Conservation (phyloP, 805 yeast species). For the Saccharomycopsis babjevae region DNA sequence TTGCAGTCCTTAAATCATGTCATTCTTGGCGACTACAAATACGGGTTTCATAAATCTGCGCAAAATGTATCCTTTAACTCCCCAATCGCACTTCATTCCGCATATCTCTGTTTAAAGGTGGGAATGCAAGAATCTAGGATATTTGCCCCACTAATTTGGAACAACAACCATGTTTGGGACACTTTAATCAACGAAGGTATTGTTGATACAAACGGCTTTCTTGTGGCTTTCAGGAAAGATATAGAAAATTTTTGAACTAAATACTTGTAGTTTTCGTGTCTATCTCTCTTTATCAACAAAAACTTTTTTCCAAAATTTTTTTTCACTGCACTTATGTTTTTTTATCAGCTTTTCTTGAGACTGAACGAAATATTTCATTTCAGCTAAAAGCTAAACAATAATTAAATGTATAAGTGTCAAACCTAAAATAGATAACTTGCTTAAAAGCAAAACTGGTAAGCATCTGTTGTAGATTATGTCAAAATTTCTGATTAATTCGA, state of each 20-base stretch:
- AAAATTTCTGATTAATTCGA: no score
- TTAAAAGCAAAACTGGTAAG: no score
- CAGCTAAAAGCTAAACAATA: no score
- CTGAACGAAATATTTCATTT: no score
- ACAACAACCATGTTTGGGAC: conserved; percentile 6
- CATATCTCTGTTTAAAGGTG: conserved; percentile 25
- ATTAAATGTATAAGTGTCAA: no score
- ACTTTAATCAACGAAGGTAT: neutral
- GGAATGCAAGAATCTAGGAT: conserved; percentile 23
- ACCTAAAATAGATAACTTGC: no score
- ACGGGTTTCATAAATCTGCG: conserved; percentile 6
- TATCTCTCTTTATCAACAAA: neutral
- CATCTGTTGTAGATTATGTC: no score
- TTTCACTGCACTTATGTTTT: neutral
- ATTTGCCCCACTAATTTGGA: conserved; percentile 14
- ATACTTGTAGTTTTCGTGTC: neutral
- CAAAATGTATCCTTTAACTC: neutral
- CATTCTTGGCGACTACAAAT: conserved; percentile 21
- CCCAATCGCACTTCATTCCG: conserved; percentile 32
- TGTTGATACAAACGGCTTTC: neutral
- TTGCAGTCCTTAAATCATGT: conserved; percentile 24
- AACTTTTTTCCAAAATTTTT: neutral
- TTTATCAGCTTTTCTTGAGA: no score
- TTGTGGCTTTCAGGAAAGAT: neutral
- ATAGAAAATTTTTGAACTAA: neutral